These are phyloP conservation scores for Cadophora gregata DNA, from an alignment of 2,329 filamentous ascomycete genomes.

Conservation along the genomic window DNA sequence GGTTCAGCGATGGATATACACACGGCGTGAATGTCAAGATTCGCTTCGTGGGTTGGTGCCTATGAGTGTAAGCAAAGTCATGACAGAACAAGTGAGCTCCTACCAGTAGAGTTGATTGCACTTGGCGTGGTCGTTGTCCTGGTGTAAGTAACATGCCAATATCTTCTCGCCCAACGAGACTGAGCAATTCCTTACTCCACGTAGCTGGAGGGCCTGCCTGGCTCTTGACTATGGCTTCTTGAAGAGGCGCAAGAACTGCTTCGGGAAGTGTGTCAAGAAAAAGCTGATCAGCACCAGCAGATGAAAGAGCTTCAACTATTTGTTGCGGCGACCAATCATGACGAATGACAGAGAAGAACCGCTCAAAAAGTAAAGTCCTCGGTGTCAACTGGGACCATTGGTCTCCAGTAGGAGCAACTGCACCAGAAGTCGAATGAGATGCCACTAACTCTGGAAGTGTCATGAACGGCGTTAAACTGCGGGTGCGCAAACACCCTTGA, in stretches of 20 bases:
- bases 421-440: constrained; percentile 33
- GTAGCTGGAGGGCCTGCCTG: constrained; percentile 80
- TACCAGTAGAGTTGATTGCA: constrained; percentile 40
- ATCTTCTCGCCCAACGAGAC: constrained; percentile 82
- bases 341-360: constrained; percentile 66
- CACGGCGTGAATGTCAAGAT: constrained; percentile 79
- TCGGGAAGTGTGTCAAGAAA: constrained; percentile 86
- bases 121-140: constrained; percentile 45
- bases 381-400: constrained; percentile 53
- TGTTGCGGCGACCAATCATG: constrained; percentile 59
- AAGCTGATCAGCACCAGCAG: constrained; percentile 68
- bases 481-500: constrained; percentile 47
- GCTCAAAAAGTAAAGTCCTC: constrained; percentile 72
- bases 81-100: neutral
- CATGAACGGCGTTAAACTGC: constrained; percentile 50
- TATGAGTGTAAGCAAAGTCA: constrained; percentile 41
- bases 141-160: constrained; percentile 69
- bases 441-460: constrained; percentile 56
- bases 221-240: constrained; percentile 83
- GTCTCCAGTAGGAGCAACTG: constrained; percentile 29
- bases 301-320: constrained; percentile 76
- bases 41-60: constrained; percentile 68
- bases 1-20: constrained; percentile 68
- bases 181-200: constrained; percentile 75
- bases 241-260: constrained; percentile 78